A percentile compares a stretch with the other conserved stretches of the same genome.
phyloP scores from a whole-genome alignment of 805 yeast species.

The Vanderwaltozyma polyspora region DNA sequence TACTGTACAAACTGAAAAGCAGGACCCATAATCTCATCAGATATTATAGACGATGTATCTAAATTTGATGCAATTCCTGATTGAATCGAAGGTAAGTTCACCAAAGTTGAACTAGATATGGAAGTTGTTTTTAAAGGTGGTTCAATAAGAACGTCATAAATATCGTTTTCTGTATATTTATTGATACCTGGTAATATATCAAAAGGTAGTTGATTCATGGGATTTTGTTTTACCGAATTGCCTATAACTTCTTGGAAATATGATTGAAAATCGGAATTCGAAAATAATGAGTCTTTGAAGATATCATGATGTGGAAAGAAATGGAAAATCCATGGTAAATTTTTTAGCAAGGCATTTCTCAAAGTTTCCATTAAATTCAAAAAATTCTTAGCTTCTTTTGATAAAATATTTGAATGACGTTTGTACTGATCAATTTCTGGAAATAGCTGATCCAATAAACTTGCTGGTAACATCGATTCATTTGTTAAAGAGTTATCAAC shows the following conservation, averaged over 20 bases:
- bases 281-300: slow-evolving; percentile 16
- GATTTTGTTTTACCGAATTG: background rate
- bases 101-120: background rate
- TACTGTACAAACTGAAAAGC: slow-evolving; percentile 18
- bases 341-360: slow-evolving; percentile 14
- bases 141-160: slow-evolving; percentile 9
- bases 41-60: background rate
- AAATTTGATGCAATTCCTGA: background rate
- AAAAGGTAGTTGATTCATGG: slow-evolving; percentile 3
- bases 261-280: slow-evolving; percentile 15
- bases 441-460: slow-evolving; percentile 18
- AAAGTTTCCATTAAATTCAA: slow-evolving; percentile 14
- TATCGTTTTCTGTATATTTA: slow-evolving; percentile 2
- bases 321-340: slow-evolving; percentile 20
- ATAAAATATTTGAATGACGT: slow-evolving; percentile 6
- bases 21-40: slow-evolving; percentile 4
- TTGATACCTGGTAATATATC: slow-evolving; percentile 8
- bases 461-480: slow-evolving; percentile 6
- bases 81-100: background rate
- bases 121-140: slow-evolving; percentile 3
- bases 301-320: slow-evolving; percentile 25
- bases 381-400: slow-evolving; percentile 11
- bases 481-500: background rate
- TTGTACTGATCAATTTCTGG: slow-evolving; percentile 23
- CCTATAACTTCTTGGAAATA: slow-evolving; percentile 9